These are phyloP conservation scores for Pisolithus sp. DNA, from an alignment of 768 basidiomycete genomes.

Conservation along the genomic window DNA sequence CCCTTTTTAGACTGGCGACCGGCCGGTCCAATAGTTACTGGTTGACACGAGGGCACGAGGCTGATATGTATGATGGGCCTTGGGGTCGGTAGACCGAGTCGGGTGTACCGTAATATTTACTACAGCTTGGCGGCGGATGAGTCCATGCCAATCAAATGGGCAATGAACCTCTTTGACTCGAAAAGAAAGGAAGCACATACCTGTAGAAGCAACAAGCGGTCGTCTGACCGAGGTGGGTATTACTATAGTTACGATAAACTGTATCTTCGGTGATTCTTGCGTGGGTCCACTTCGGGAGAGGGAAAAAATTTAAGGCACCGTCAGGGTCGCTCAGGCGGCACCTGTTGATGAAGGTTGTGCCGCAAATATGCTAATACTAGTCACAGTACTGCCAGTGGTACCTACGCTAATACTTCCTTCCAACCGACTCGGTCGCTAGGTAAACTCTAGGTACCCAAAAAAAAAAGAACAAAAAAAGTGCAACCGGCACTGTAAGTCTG, in stretches of 20 bases:
- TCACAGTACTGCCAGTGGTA: too few relatives aligned
- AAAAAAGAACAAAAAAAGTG: too few relatives aligned
- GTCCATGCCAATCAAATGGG: background rate
- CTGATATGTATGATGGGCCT: background rate
- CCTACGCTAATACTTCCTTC: too few relatives aligned
- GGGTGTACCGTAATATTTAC: background rate
- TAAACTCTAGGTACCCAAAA: too few relatives aligned
- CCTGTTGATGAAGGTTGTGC: background rate
- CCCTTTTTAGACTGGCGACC: constrained; percentile 12
- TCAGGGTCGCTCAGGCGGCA: background rate
- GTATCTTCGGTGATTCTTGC: background rate
- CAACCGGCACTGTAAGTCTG: too few relatives aligned
- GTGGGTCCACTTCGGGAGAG: background rate
- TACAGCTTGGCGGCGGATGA: background rate
- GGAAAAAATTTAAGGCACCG: background rate
- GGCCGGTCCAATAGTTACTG: constrained; percentile 9
- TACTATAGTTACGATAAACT: background rate
- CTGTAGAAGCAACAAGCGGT: background rate
- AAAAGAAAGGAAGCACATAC: background rate
- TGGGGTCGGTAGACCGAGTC: background rate
- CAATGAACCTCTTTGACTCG: background rate
- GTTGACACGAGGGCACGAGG: background rate
- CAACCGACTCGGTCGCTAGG: too few relatives aligned
- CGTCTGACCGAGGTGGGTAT: background rate
- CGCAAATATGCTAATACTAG: background rate